phyloP scores from a whole-genome alignment of 1,139 yeast species.

The Yamadazyma dendronema region DNA sequence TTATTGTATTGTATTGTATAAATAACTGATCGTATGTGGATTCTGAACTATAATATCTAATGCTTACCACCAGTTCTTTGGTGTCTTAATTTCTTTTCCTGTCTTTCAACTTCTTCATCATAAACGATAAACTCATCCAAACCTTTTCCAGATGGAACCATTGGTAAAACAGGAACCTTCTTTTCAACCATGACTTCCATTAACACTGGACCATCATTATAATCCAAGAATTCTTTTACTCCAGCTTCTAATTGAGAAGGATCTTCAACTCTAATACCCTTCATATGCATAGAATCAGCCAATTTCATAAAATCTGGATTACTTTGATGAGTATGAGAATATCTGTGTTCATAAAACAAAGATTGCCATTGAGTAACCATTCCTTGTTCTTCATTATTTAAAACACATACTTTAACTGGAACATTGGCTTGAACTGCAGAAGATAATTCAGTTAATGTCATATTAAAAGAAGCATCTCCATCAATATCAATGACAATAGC shows the following conservation, averaged over 20 bases:
- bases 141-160: conserved; percentile 97
- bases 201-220: conserved; percentile 73
- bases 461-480: conserved; percentile 97
- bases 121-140: conserved; percentile 87
- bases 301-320: conserved; percentile 92
- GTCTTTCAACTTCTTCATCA: conserved; percentile 76
- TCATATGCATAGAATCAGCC: conserved; percentile 91
- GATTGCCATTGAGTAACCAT: conserved; percentile 99
- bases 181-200: conserved; percentile 89
- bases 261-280: conserved; percentile 70
- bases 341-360: conserved; percentile 92
- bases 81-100: conserved; percentile 63
- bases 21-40: too few species aligned
- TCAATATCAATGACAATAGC: conserved; percentile 94
- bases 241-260: conserved; percentile 62
- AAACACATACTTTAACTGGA: conserved; percentile 83
- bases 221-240: conserved; percentile 71
- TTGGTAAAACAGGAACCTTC: conserved; percentile 97
- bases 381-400: conserved; percentile 98
- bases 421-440: conserved; percentile 93
- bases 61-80: conserved; percentile 60
- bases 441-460: conserved; percentile 91
- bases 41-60: conserved; percentile 23
- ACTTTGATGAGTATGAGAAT: conserved; percentile 91
- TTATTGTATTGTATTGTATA: too few species aligned